Evolutionary conservation across 192 early-diverging fungal genomes (phyloP), one percentile per base, ranked within the genome.

Genomic region (Coemansia sp.): DNA sequence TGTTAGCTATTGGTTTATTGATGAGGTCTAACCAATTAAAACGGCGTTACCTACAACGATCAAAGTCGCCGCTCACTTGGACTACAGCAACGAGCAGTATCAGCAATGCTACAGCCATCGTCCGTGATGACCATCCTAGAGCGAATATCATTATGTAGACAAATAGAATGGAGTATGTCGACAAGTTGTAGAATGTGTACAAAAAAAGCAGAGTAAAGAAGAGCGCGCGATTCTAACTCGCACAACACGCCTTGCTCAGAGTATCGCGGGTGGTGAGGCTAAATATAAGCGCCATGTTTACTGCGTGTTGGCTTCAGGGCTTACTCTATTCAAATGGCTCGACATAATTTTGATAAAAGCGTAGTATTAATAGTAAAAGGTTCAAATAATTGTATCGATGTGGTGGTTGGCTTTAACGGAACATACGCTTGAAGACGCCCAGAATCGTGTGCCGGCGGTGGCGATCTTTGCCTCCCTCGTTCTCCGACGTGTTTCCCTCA

Each of bases 401-500:
- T 19, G 40, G 30, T 5, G 3, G 7, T 50, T 11, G 30, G 9
- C 26, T 33, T 68, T 32, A 82, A 57, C 79, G 79, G 79, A 82
- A 82, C 21, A 82, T 82, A 61, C 79, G 74, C 68, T 82, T 82
- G 47, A 82, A 70, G 9, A 82, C 79, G 61, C 79, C 79, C 70
- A 82, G 60, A 39, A 82, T 76, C 3, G 74, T 76, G 71, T 82
- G 79, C 26, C 79, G 68, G 65, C 79, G 79, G 33, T 59, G 57
- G 28, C 43, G 68, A 64, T 76, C 71, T 60, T 74, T 82, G 50
- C 40, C 32, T 32, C 64, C 55, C 46, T 82, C 79, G 47, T 69
- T 64, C 13, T 73, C 74, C 16, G 68, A 70, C 10, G 52, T 64
- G 17, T 61, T 53, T 62, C 75, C 68, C 17, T 73, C 70, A 8